phyloP scores from a whole-genome alignment of 371 early-diverging fungal species.

The Apophysomyces sp. region DNA sequence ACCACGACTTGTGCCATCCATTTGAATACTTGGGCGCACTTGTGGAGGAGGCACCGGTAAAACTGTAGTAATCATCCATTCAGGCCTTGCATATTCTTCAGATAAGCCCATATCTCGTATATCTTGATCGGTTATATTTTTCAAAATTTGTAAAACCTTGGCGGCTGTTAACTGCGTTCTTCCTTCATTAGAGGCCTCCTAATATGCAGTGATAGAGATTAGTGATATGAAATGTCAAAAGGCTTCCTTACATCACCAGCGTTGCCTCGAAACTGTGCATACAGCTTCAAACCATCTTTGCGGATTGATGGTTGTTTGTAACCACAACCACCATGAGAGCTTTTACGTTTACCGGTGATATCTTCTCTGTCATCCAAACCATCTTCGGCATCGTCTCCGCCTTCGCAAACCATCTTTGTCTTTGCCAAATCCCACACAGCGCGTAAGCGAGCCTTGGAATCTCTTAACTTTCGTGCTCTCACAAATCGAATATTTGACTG shows the following conservation, averaged over 20 bases:
- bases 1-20: slow-evolving; percentile 91
- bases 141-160: slow-evolving; percentile 87
- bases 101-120: slow-evolving; percentile 90
- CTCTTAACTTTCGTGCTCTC: slow-evolving; percentile 68
- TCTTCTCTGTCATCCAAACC: slow-evolving; percentile 50
- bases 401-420: slow-evolving; percentile 86
- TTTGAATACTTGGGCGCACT: slow-evolving; percentile 98
- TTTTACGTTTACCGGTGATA: slow-evolving; percentile 48
- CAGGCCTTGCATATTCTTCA: slow-evolving; percentile 94
- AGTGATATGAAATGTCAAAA: slow-evolving; percentile 6
- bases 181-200: slow-evolving; percentile 64
- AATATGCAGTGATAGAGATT: neutral
- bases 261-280: slow-evolving; percentile 66
- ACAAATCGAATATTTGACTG: slow-evolving; percentile 75
- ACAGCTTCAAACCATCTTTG: slow-evolving; percentile 89
- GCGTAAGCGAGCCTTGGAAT: slow-evolving; percentile 79
- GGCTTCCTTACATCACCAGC: slow-evolving; percentile 53
- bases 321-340: slow-evolving; percentile 93
- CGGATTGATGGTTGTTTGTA: slow-evolving; percentile 89
- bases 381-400: slow-evolving; percentile 67
- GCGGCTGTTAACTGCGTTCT: slow-evolving; percentile 80
- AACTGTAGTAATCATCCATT: slow-evolving; percentile 97
- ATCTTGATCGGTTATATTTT: slow-evolving; percentile 92
- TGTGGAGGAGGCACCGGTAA: slow-evolving; percentile 98
- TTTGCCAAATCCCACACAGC: slow-evolving; percentile 96